Evolutionary conservation across 805 yeast species (phyloP).

Genomic region (Ogataea pilisensis): DNA sequence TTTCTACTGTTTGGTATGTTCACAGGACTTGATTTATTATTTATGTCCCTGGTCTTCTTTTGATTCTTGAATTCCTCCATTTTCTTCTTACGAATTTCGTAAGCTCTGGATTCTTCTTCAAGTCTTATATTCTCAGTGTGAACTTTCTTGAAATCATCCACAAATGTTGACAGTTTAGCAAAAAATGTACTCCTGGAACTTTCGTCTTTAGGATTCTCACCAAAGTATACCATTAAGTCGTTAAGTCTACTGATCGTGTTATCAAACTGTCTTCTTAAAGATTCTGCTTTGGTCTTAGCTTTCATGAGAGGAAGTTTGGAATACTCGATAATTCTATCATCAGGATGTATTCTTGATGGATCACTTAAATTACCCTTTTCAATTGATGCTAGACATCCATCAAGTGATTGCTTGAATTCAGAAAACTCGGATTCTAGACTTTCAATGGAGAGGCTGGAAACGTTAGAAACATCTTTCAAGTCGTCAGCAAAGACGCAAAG

Average conservation of each 20-base stretch:
- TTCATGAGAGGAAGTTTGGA: slow-evolving; percentile 36
- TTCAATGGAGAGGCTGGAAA: slow-evolving; percentile 60
- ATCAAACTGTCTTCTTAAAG: slow-evolving; percentile 47
- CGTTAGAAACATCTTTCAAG: slow-evolving; percentile 45
- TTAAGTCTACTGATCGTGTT: slow-evolving; percentile 50
- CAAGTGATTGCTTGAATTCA: slow-evolving; percentile 48
- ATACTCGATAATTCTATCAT: slow-evolving; percentile 54
- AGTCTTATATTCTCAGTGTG: slow-evolving; percentile 60
- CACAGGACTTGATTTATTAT: background rate
- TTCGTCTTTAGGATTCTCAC: slow-evolving; percentile 57
- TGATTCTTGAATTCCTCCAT: slow-evolving; percentile 36
- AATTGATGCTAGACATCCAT: slow-evolving; percentile 48
- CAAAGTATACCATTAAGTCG: slow-evolving; percentile 62
- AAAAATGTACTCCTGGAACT: slow-evolving; percentile 58
- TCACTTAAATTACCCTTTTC: slow-evolving; percentile 66
- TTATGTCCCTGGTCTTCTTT: slow-evolving; percentile 5
- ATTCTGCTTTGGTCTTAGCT: slow-evolving; percentile 40
- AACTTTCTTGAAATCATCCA: slow-evolving; percentile 57
- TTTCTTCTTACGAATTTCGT: slow-evolving; percentile 58
- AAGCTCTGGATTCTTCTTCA: slow-evolving; percentile 65
- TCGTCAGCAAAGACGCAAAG: slow-evolving; percentile 59
- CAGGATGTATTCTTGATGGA: slow-evolving; percentile 57
- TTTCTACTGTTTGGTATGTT: background rate
- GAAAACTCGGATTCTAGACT: slow-evolving; percentile 55
- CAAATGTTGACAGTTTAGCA: slow-evolving; percentile 55